These are phyloP conservation scores for Sporisorium scitamineum DNA, from an alignment of 1,284 basidiomycete species.

Conservation along the genomic window DNA sequence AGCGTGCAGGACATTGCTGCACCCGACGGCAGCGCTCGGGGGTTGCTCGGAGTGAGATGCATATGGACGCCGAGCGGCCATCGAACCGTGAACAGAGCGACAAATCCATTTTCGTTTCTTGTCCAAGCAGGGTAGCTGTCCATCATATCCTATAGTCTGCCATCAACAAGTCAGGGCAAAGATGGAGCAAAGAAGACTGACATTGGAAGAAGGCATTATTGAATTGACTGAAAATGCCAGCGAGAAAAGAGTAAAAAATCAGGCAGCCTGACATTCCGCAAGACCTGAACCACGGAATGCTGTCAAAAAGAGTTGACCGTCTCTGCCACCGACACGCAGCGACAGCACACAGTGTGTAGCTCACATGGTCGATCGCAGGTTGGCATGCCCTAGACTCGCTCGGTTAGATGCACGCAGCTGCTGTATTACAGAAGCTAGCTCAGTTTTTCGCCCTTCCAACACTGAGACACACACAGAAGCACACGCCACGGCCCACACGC, in stretches of 20 bases:
- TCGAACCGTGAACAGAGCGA: not conserved
- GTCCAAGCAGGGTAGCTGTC: no score
- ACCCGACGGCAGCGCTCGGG: constrained; percentile 23
- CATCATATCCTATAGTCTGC: no score
- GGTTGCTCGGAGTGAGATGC: constrained; percentile 28
- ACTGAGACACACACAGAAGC: not conserved
- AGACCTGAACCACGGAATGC: constrained; percentile 26
- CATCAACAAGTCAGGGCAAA: no score
- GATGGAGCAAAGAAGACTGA: not conserved
- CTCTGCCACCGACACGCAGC: not conserved
- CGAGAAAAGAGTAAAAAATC: not conserved
- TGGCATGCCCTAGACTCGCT: constrained; percentile 6
- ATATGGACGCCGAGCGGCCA: constrained; percentile 18
- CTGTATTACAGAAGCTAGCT: no score
- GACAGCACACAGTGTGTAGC: not conserved
- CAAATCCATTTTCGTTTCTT: not conserved
- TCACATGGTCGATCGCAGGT: constrained; percentile 10
- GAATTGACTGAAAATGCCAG: no score
- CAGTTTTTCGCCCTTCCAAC: not conserved
- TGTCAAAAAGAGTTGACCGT: not conserved
- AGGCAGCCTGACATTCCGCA: constrained; percentile 19
- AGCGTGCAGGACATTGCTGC: not conserved
- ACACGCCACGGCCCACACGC: no score
- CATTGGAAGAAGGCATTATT: no score
- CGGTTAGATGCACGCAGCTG: no score